A percentile compares a stretch with the other conserved stretches of the same genome.
phyloP scores from a whole-genome alignment of 2,329 filamentous ascomycete species.

The Monosporascus cannonballus region DNA sequence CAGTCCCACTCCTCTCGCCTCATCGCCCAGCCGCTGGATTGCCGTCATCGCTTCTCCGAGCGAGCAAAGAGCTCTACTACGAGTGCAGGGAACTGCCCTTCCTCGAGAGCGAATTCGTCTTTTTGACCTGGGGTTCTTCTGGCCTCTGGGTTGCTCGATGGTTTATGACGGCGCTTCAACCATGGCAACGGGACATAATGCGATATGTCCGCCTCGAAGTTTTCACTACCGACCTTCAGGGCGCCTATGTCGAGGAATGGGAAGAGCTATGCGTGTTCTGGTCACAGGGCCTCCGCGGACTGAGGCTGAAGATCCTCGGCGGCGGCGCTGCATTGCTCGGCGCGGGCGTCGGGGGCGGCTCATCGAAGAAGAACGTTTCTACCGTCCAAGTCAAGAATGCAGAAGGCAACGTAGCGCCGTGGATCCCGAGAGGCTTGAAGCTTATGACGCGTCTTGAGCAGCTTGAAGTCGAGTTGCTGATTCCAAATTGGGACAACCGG shows the following conservation, averaged over 20 bases:
- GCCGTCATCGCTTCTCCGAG: slow-evolving; percentile 31
- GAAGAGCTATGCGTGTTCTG: slow-evolving; percentile 27
- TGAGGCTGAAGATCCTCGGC: slow-evolving; percentile 31
- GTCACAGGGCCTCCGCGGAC: slow-evolving; percentile 25
- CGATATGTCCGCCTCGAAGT: slow-evolving; percentile 35
- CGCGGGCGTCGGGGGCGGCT: slow-evolving; percentile 4
- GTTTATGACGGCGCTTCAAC: slow-evolving; percentile 24
- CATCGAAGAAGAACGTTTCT: not conserved
- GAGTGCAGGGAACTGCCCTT: slow-evolving; percentile 35
- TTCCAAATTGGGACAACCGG: slow-evolving; percentile 19
- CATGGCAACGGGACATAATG: slow-evolving; percentile 35
- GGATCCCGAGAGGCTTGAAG: slow-evolving; percentile 26
- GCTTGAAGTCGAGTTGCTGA: slow-evolving; percentile 34
- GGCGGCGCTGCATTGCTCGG: slow-evolving; percentile 12
- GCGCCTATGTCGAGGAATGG: slow-evolving; percentile 25
- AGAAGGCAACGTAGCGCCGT: slow-evolving; percentile 6
- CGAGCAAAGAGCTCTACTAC: slow-evolving; percentile 34
- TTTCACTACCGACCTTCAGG: slow-evolving; percentile 27
- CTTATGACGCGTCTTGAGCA: slow-evolving; percentile 24
- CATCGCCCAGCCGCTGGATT: slow-evolving; percentile 30
- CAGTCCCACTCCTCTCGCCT: slow-evolving; percentile 20
- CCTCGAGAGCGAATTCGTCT: slow-evolving; percentile 35
- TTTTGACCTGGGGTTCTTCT: slow-evolving; percentile 37
- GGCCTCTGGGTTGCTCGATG: slow-evolving; percentile 33
- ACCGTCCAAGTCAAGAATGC: slow-evolving; percentile 3